phyloP scores from a whole-genome alignment of 768 basidiomycete genomes.

The Termitomyces sp. region DNA sequence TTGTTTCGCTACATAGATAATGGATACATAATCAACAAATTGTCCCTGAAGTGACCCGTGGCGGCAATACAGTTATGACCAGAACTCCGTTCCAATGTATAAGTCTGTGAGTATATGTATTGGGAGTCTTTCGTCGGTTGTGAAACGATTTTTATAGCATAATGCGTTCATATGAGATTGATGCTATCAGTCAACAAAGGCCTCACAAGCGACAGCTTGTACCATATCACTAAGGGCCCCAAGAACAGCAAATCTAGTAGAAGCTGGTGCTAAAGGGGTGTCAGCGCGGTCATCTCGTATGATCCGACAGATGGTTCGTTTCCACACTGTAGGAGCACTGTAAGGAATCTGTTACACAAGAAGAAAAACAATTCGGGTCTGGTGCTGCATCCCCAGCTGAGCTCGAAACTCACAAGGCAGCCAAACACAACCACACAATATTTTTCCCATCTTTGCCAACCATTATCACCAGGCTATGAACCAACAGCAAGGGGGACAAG shows the following conservation, averaged over 20 bases:
- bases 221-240: conserved; percentile 7
- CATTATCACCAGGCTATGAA: conserved; percentile 16
- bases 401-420: background rate
- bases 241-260: background rate
- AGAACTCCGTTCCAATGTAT: background rate
- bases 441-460: conserved; percentile 5
- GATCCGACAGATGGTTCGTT: conserved; percentile 2
- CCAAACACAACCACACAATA: conserved; percentile 16
- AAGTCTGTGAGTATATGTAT: no score
- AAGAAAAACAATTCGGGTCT: no score
- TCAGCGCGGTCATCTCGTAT: conserved; percentile 1
- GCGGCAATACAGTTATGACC: background rate
- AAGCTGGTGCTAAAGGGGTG: background rate
- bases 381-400: no score
- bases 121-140: no score
- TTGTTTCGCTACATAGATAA: background rate
- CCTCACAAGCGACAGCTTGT: conserved; percentile 6
- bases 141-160: no score
- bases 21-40: background rate
- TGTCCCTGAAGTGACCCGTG: background rate
- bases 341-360: no score
- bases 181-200: conserved; percentile 11
- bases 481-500: conserved; percentile 19
- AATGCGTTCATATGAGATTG: conserved; percentile 8
- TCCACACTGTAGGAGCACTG: no score